Percentiles rank a stretch among this genome's conserved stretches.
These are phyloP conservation scores for Phlegmacium glaucopus DNA, from an alignment of 768 basidiomycete species.

Conservation along the genomic window DNA sequence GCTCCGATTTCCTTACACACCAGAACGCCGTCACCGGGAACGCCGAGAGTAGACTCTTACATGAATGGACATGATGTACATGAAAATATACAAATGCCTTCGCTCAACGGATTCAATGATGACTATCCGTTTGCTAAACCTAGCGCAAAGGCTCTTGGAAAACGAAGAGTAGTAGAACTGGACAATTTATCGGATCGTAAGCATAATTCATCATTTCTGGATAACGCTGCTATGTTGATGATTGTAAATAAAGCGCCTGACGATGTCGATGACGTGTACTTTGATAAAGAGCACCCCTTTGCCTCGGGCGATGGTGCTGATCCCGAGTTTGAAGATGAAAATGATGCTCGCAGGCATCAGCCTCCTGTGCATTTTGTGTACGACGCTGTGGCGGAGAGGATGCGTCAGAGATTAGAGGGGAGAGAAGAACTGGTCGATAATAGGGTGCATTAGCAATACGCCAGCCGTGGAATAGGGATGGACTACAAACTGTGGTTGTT, in stretches of 20 bases:
- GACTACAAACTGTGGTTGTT: too few relatives aligned
- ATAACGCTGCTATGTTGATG: neutral
- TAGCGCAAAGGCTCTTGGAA: constrained; percentile 87
- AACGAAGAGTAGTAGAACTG: constrained; percentile 60
- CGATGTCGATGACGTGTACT: constrained; percentile 57
- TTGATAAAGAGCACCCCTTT: constrained; percentile 34
- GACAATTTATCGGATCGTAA: constrained; percentile 43
- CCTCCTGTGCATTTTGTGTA: constrained; percentile 76
- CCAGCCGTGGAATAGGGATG: too few relatives aligned
- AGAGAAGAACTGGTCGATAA: constrained; percentile 36
- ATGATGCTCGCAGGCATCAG: constrained; percentile 31
- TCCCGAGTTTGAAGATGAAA: constrained; percentile 50
- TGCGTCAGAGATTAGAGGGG: constrained; percentile 53
- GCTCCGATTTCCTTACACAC: constrained; percentile 44
- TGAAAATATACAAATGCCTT: constrained; percentile 8
- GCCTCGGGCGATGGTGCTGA: constrained; percentile 36
- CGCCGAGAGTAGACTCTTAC: constrained; percentile 20
- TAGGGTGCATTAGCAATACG: constrained; percentile 38
- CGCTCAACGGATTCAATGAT: constrained; percentile 11
- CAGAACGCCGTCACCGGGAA: constrained; percentile 70
- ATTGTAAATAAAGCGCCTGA: constrained; percentile 35
- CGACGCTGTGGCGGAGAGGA: constrained; percentile 86
- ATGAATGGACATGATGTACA: constrained; percentile 1
- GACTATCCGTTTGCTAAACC: constrained; percentile 47
- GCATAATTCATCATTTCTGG: constrained; percentile 19